Conservation (phyloP, 192 early-diverging fungal genomes). For the Coemansia reversa region DNA sequence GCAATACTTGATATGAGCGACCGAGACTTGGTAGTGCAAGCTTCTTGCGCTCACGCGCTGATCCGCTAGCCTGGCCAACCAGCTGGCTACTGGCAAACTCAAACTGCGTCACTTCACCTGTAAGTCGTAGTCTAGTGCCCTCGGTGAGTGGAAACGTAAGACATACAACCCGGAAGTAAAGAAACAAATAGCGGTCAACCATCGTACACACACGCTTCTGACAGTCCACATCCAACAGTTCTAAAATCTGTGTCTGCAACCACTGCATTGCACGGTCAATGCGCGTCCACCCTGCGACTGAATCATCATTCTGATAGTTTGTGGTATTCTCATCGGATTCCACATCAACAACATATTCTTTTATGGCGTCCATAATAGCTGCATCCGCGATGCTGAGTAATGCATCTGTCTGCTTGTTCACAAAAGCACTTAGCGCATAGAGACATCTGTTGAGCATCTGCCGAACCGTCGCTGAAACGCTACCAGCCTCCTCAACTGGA, state of each 20-base stretch:
- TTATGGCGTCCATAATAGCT: conserved; percentile 7
- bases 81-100: conserved; percentile 47
- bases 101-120: conserved; percentile 29
- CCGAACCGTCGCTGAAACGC: not conserved
- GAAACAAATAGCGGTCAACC: conserved; percentile 12
- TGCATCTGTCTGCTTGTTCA: conserved; percentile 1
- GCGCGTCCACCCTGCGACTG: not conserved
- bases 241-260: conserved; percentile 30
- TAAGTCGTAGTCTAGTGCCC: conserved; percentile 23
- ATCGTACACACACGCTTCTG: conserved; percentile 3
- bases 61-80: not conserved
- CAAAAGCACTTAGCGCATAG: conserved; percentile 6
- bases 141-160: conserved; percentile 33
- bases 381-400: conserved; percentile 16
- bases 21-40: conserved; percentile 14
- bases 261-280: conserved; percentile 26
- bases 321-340: too few species aligned
- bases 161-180: conserved; percentile 13
- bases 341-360: not conserved
- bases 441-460: not conserved
- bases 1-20: conserved; percentile 13
- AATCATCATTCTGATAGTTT: not conserved
- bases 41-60: not conserved
- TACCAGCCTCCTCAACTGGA: not conserved
- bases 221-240: conserved; percentile 8